Evolutionary conservation across 345 rosid genomes (phyloP).

Genomic region (Eutrema heterophyllum): DNA sequence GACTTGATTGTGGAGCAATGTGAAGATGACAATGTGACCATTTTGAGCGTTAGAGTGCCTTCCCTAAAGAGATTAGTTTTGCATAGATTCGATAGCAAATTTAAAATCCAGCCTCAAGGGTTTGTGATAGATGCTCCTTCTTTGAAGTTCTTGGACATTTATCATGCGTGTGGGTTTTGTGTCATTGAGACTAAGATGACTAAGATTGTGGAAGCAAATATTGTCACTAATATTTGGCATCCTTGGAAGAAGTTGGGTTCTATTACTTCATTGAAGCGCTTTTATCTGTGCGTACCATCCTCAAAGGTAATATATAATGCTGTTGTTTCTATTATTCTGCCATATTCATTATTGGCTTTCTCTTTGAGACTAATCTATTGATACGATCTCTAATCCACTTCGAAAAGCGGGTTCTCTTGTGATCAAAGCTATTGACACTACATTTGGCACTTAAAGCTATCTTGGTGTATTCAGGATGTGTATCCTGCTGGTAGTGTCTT

Average conservation of each 20-base stretch:
- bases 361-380: neutral
- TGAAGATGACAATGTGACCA: neutral
- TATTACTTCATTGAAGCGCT: neutral
- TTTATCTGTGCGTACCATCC: neutral
- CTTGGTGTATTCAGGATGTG: neutral
- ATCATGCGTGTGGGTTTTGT: neutral
- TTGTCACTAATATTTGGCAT: neutral
- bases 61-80: neutral
- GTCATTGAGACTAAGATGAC: neutral
- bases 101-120: neutral
- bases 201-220: neutral
- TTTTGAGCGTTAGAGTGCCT: neutral
- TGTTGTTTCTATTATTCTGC: neutral
- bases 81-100: neutral
- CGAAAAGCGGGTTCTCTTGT: neutral
- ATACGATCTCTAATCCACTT: neutral
- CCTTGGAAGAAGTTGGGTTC: neutral
- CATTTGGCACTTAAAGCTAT: neutral
- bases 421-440: neutral
- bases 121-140: conserved; percentile 18
- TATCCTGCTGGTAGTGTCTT: conserved; percentile 17
- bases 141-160: neutral
- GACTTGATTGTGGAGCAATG: neutral
- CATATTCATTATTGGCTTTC: neutral
- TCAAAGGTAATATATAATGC: neutral